Base-by-base conservation (phyloP, 768 basidiomycete species). In the Pholiota molesta region DNA sequence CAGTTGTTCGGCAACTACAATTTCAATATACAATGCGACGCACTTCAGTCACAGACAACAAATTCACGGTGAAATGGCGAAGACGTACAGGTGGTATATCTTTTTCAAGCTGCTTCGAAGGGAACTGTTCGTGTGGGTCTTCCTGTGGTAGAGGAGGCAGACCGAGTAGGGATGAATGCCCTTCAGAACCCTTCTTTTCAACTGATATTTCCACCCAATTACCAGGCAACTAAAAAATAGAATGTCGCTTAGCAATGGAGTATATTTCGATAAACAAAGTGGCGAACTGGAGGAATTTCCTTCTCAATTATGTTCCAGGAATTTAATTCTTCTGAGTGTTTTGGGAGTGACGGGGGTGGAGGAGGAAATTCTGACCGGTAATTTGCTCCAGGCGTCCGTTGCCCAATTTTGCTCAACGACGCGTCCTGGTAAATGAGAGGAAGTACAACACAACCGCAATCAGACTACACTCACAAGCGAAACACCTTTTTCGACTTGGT, bases 281-380 rank as follows among this genome's bases (percentile, higher is more conserved):
- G 57, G 28, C 42, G n/a, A 10, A 28, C 31, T 53, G 16, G 37
- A 45, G 33, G 21, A 57, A 26, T 19, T 54, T 54, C 51, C 40
- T 39, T 21, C 59, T 65, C 29, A 33, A 67, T 65, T 29, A 66
- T 61, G 19, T 66, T 65, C 17, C 57, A 55, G 19, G n/a, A 44
- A 19, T n/a, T 61, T 11, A 58, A 52, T 29, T 57, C 51, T 57
- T 44, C 26, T 52, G 64, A 55, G 23, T 62, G 54, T 49, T 52
- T 11, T 55, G 71, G 57, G 17, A 81, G 81, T 2, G 79, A 80
- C 0, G 81, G 74, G 47, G 86, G 83, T 5, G 88, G 85, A 17
- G 89, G 88, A 29, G 88, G 88, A 47, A 88, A 78, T 73, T 85
- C 89, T 57, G 74, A 74, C 2, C 89, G 90, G 40, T 49, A 13